Evolutionary conservation across 1,284 basidiomycete genomes (phyloP).

Genomic region (Ustilago cynodontis): DNA sequence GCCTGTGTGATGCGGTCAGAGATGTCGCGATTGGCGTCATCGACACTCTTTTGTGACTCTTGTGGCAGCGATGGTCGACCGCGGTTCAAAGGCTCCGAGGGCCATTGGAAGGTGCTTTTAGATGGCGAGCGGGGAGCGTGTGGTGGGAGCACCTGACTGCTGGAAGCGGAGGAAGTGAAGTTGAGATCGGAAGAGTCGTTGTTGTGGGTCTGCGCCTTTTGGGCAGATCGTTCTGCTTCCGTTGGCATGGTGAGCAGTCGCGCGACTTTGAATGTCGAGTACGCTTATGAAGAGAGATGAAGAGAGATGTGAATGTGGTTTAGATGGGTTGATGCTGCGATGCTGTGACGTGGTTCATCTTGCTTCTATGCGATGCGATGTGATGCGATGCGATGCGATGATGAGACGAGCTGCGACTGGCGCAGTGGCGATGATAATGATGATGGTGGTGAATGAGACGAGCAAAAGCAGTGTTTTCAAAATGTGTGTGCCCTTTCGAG

Average conservation of each 20-base stretch:
- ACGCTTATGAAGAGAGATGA: not conserved
- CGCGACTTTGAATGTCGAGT: not conserved
- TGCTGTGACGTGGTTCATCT: not conserved
- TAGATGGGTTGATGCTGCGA: not conserved
- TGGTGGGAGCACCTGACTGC: not conserved
- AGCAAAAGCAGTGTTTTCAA: too few species aligned
- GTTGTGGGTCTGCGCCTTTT: conserved; percentile 7
- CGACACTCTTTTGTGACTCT: conserved; percentile 38
- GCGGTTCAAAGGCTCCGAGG: conserved; percentile 36
- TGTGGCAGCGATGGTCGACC: conserved; percentile 34
- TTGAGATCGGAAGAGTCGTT: conserved; percentile 39
- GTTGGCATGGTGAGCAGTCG: conserved; percentile 14
- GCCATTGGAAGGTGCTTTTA: conserved; percentile 34
- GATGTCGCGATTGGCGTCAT: conserved; percentile 39
- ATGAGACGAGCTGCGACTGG: too few species aligned
- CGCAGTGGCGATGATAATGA: not conserved
- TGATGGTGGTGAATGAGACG: not conserved
- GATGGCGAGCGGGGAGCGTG: conserved; percentile 14
- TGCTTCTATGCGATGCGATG: not conserved
- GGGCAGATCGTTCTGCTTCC: not conserved
- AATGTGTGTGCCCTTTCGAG: not conserved
- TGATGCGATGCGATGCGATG: not conserved
- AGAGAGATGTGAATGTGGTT: not conserved
- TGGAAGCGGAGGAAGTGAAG: conserved; percentile 42
- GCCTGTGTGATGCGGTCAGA: conserved; percentile 39